A percentile compares a stretch with the other conserved stretches of the same genome.
phyloP scores from a whole-genome alignment of 1,139 yeast species.

The Suhomyces guaymorum region DNA sequence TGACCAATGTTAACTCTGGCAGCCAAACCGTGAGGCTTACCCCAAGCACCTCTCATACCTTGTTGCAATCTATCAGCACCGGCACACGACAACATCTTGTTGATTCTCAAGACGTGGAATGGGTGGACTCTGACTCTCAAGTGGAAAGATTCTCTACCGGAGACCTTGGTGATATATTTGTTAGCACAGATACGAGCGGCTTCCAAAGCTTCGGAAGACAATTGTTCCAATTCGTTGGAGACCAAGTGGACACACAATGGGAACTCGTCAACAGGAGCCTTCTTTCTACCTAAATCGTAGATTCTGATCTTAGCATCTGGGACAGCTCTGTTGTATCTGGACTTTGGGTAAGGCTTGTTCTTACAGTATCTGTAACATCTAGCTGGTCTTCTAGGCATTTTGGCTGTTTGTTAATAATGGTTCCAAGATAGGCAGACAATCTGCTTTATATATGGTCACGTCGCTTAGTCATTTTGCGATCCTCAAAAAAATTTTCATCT shows the following conservation, averaged over 20 bases:
- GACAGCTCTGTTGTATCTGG: constrained; percentile 99
- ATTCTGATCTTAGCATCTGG: constrained; percentile 99
- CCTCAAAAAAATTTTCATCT: constrained; percentile 11
- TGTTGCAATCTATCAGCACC: constrained; percentile 99
- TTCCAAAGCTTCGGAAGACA: constrained; percentile 99
- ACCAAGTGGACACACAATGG: constrained; percentile 99
- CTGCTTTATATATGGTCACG: no score
- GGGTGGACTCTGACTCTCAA: constrained; percentile 99
- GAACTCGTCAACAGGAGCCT: constrained; percentile 99
- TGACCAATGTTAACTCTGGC: constrained; percentile 99
- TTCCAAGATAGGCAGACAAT: background rate
- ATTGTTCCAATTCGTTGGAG: constrained; percentile 98
- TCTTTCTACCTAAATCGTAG: constrained; percentile 99
- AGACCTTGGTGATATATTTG: constrained; percentile 96
- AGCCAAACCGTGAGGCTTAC: constrained; percentile 99
- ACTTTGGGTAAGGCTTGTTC: constrained; percentile 99
- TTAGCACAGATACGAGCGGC: constrained; percentile 99
- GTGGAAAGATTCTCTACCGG: constrained; percentile 99
- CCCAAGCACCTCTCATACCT: constrained; percentile 99
- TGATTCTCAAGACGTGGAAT: constrained; percentile 99
- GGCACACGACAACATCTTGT: constrained; percentile 99
- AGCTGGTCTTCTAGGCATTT: constrained; percentile 99
- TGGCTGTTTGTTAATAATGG: constrained; percentile 46
- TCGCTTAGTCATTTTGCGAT: no score
- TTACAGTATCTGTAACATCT: constrained; percentile 99